Conservation (phyloP, 768 basidiomycete species). For the Sistotremastrum niveocremeum region DNA sequence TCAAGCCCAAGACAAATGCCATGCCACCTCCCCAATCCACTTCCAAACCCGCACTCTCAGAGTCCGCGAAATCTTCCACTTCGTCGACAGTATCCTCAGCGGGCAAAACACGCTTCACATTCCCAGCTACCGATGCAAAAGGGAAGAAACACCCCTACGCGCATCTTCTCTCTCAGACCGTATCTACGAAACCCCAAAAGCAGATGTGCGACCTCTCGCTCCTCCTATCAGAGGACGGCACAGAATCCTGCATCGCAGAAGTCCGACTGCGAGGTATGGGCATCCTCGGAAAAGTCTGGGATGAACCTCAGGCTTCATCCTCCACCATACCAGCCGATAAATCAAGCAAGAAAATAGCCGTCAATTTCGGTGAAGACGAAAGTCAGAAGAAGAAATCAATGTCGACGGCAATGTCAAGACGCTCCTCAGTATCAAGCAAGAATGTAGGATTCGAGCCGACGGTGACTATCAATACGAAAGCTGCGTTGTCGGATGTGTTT, state of each 20-base stretch:
- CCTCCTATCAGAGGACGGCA: slow-evolving; percentile 59
- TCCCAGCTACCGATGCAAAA: not conserved
- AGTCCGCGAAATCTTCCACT: slow-evolving; percentile 9
- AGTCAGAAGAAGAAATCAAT: slow-evolving; percentile 24
- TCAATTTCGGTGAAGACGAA: slow-evolving; percentile 51
- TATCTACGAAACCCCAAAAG: slow-evolving; percentile 58
- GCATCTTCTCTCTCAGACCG: slow-evolving; percentile 56
- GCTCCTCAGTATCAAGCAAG: too few relatives aligned
- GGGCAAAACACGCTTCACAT: not conserved
- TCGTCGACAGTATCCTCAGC: slow-evolving; percentile 11
- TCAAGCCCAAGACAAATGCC: not conserved
- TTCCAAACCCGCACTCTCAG: slow-evolving; percentile 21
- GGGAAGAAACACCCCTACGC: slow-evolving; percentile 35
- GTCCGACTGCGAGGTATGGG: slow-evolving; percentile 72
- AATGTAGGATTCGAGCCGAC: slow-evolving; percentile 45
- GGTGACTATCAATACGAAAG: slow-evolving; percentile 94
- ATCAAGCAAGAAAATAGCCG: slow-evolving; percentile 13
- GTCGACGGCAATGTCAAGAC: slow-evolving; percentile 12
- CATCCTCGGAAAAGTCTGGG: slow-evolving; percentile 76
- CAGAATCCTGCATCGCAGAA: slow-evolving; percentile 80
- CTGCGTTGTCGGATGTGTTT: slow-evolving; percentile 87
- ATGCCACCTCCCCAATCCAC: slow-evolving; percentile 22
- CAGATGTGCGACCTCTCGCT: slow-evolving; percentile 53
- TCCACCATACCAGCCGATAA: slow-evolving; percentile 21
- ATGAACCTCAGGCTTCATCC: slow-evolving; percentile 36